Percentiles rank a stretch among this genome's conserved stretches.
Conservation (phyloP, 1,284 basidiomycete genomes). For the Xanthoconium separans region DNA sequence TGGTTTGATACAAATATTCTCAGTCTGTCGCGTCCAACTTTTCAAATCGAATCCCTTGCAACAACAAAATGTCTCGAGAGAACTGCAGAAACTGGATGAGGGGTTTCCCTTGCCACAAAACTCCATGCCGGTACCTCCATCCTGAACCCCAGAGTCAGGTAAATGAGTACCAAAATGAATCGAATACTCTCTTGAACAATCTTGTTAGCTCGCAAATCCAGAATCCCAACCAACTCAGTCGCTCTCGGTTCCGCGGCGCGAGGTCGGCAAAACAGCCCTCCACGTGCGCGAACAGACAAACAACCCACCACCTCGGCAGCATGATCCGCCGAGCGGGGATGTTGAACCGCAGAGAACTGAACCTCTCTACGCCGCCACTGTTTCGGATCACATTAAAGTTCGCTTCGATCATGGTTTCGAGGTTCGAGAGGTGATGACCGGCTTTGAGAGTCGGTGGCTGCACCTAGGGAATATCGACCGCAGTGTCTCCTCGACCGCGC, state of each 20-base stretch:
- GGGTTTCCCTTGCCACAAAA: not conserved
- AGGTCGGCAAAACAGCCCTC: not conserved
- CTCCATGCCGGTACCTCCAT: constrained; percentile 13
- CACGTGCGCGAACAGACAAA: not conserved
- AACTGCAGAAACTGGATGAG: constrained; percentile 11
- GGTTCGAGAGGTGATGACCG: constrained; percentile 38
- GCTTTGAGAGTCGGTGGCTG: constrained; percentile 45
- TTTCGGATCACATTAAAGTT: constrained; percentile 34
- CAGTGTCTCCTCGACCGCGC: constrained; percentile 3
- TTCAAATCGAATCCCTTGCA: constrained; percentile 4
- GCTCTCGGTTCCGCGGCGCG: not conserved
- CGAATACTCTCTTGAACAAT: not conserved
- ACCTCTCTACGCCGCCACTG: constrained; percentile 17
- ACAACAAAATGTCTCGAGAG: accelerated
- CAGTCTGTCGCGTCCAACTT: constrained; percentile 20
- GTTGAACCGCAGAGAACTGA: constrained; percentile 11
- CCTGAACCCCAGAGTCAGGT: not conserved
- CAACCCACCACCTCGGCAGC: not conserved
- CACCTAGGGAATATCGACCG: constrained; percentile 35
- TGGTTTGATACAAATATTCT: constrained; percentile 1
- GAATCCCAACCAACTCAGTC: not conserved
- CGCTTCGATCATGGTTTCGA: constrained; percentile 41
- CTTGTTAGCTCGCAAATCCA: not conserved
- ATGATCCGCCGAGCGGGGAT: not conserved
- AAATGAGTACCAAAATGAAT: not conserved